Evolutionary conservation across 768 basidiomycete genomes (phyloP).

Genomic region (Termitomyces sp.): DNA sequence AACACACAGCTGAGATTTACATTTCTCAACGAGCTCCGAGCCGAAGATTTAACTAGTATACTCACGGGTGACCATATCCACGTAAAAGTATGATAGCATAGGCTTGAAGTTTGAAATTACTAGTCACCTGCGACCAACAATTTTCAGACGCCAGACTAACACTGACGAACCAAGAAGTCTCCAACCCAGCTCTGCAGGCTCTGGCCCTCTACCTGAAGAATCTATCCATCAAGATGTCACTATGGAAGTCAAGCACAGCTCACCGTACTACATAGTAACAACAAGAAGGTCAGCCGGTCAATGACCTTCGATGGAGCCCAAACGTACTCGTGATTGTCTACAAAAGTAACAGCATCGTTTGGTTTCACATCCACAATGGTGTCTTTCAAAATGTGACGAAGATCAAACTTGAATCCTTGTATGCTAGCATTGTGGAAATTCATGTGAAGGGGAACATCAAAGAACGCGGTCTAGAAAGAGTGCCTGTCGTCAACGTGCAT

Average conservation of each 20-base stretch:
- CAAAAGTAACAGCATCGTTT: conserved; percentile 82
- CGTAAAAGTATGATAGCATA: conserved; percentile 78
- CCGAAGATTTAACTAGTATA: conserved; percentile 8
- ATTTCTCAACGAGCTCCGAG: not conserved
- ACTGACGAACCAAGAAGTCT: conserved; percentile 13
- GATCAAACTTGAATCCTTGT: conserved; percentile 60
- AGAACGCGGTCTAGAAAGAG: conserved; percentile 66
- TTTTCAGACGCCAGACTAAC: not conserved
- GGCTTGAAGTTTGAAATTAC: conserved; percentile 73
- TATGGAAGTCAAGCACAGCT: conserved; percentile 7
- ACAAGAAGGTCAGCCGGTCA: not conserved
- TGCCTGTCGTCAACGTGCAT: not conserved
- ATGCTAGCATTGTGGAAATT: conserved; percentile 78
- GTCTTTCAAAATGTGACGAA: conserved; percentile 65
- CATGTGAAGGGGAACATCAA: conserved; percentile 86
- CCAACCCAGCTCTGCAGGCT: conserved; percentile 77
- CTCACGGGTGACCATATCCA: conserved; percentile 68
- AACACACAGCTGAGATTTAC: conserved; percentile 66
- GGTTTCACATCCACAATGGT: conserved; percentile 68
- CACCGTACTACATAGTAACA: conserved; percentile 69
- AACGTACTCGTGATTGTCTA: conserved; percentile 85
- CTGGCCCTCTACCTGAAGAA: conserved; percentile 52
- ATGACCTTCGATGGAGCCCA: not conserved
- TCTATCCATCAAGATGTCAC: not conserved
- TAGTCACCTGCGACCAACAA: conserved; percentile 44